Base-by-base conservation (phyloP, 2,329 filamentous ascomycete genomes). In the Microsporum ferrugineum region DNA sequence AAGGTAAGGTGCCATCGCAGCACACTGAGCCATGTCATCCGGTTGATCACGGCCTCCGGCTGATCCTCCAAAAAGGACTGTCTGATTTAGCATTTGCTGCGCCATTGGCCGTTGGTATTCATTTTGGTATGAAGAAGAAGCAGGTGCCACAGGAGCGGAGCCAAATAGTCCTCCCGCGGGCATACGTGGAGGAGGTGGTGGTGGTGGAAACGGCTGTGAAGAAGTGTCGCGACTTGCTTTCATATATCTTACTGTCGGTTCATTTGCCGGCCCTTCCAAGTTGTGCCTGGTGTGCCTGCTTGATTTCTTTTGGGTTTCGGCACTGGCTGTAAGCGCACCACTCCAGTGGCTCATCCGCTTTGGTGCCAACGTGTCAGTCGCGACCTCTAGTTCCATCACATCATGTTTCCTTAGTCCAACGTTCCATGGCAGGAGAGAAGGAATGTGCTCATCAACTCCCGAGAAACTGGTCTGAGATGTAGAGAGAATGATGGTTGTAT, bases 381-480 rank as follows among this genome's bases (percentile, higher is more conserved):
- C 33, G 14, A 36, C 12, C 4, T 55, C n/a, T 29, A 36, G 2
- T 12, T 36, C n/a, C 33, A 43, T 17, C 17, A 14, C 65, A 62
- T 67, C 43, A 47, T 71, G 71, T 34, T 73, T 71, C 12, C 68
- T 73, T 5, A 85, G 71, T 61, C 78, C 78, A 65, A 87, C 75
- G 57, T 75, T 78, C 84, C 84, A 87, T 0, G 82, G 77, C 0
- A 75, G 68, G 39, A 87, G 76, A 2, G 70, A 72, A 0, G 84
- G 84, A 1, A 84, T 79, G 10, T 72, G 71, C 62, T 86, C 81
- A 29, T 80, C 77, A 1, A 86, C 72, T 1, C 80, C 79, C 1
- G 80, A 77, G 59, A 82, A 84, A 3, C 78, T 78, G 2, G 84
- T 80, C 66, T 86, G 82, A 0, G 83, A 86, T 0, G 83, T 87